These are phyloP conservation scores for Oryza nivara DNA, from an alignment of 176 grass and related monocot species.

Conservation along the genomic window DNA sequence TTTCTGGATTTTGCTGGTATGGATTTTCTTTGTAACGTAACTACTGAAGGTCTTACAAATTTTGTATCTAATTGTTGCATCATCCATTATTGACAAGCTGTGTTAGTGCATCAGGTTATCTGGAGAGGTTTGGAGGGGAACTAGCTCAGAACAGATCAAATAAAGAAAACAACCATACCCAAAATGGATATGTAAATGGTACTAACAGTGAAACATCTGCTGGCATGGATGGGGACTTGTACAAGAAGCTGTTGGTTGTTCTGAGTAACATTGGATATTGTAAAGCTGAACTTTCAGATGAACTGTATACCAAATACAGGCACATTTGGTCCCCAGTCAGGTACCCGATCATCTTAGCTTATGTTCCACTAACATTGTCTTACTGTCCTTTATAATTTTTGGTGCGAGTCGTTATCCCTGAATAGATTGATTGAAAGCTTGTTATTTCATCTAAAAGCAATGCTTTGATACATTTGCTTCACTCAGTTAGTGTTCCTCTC, in stretches of 20 bases:
- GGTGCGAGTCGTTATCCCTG: neutral
- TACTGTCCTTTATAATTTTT: conserved; percentile 7
- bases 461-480: conserved; percentile 38
- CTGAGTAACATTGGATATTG: conserved; percentile 99
- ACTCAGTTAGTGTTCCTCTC: conserved; percentile 20
- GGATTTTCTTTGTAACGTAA: conserved; percentile 32
- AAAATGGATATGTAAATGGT: conserved; percentile 86
- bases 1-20: conserved; percentile 98
- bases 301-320: conserved; percentile 86
- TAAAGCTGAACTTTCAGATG: conserved; percentile 85
- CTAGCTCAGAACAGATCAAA: conserved; percentile 78
- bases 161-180: conserved; percentile 75
- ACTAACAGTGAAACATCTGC: conserved; percentile 51
- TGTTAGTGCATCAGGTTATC: conserved; percentile 77
- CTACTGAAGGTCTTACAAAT: conserved; percentile 3
- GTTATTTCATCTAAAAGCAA: conserved; percentile 30
- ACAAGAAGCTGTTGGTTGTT: conserved; percentile 92
- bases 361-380: conserved; percentile 24
- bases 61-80: conserved; percentile 22
- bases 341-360: conserved; percentile 49
- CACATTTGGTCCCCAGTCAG: conserved; percentile 81
- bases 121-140: conserved; percentile 75
- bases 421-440: conserved; percentile 27
- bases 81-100: conserved; percentile 13
- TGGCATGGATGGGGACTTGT: conserved; percentile 51